Evolutionary conservation across 2,329 filamentous ascomycete species (phyloP), one percentile per base, ranked within the genome.

Genomic region (Arachnomyces sp.): DNA sequence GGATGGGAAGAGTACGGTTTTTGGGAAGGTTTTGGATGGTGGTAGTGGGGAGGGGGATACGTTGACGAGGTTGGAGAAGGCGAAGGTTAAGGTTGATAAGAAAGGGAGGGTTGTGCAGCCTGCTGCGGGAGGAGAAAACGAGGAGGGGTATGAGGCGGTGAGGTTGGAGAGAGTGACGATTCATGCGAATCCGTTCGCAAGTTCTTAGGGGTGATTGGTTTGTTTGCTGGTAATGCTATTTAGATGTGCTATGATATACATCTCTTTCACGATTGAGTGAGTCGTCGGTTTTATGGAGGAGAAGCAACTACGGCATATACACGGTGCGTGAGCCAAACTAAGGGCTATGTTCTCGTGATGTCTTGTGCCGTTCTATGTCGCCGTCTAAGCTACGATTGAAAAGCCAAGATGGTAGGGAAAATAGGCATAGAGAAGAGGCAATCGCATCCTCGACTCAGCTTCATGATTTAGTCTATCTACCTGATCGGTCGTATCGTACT

Each of bases 1-100:
- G 28, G 78, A 81, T 56, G 78, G 78, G 6, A 76, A 78, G 55
- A 82, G 81, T 52, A 80, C 78, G 0, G 76, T 81, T 2, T 82
- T 82, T 60, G 78, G 78, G 11, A 71, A 74, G 47, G 68, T 82
- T 13, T 57, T 82, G 48, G 48, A 63, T 53, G n/a, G 66, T 53
- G 7, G 60, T 30, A 70, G 71, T 56, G 71, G 68, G 47, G 63
- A 53, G 4, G 66, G 57, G 7, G 62, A 67, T 53, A 58, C 65
- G 8, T 46, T 66, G 41, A 61, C 68, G 13, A 72, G 70, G 3
- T 51, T 82, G 47, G 76, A 79, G 43, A 71, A 70, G 49, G 66
- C 80, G 40, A 76, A 81, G 51, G 64, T 74, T 2, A 69, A 72
- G 45, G 71, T 80, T 25, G 78, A 81, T 56, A 78, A 76, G 61